These are phyloP conservation scores for Ottelia alismoides DNA, from an alignment of 106 monocot genomes.

Conservation along the genomic window DNA sequence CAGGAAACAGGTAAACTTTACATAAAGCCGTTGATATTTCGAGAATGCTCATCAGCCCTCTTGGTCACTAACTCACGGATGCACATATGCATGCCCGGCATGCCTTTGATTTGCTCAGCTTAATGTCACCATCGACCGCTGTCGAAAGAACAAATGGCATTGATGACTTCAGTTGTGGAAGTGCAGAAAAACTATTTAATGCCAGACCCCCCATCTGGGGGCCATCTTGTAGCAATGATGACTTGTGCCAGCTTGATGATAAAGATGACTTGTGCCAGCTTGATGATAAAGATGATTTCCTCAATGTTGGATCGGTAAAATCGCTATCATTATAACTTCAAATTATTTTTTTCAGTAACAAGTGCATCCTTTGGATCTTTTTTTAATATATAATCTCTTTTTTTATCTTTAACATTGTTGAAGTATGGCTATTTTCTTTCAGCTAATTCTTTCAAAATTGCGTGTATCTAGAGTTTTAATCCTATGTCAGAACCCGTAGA, in stretches of 20 bases:
- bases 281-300: slow-evolving; percentile 34
- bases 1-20: neutral
- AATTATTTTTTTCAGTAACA: too few species aligned
- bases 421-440: too few species aligned
- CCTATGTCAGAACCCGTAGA: slow-evolving; percentile 80
- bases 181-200: slow-evolving; percentile 13
- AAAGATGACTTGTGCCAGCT: slow-evolving; percentile 47
- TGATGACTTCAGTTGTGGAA: slow-evolving; percentile 11
- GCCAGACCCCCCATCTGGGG: slow-evolving; percentile 34
- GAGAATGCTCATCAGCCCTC: neutral
- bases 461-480: slow-evolving; percentile 68
- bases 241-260: too few species aligned
- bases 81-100: too few species aligned
- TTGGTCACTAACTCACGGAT: neutral
- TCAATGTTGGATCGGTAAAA: slow-evolving; percentile 38
- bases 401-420: too few species aligned
- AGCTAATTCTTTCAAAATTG: too few species aligned
- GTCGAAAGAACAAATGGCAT: neutral
- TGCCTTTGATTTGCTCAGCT: neutral
- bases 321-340: neutral
- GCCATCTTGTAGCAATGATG: too few species aligned
- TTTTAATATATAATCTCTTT: too few species aligned
- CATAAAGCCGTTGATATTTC: neutral
- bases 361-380: too few species aligned
- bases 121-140: neutral